Base-by-base conservation (phyloP, 2,329 filamentous ascomycete species). In the Fusarium piperis region DNA sequence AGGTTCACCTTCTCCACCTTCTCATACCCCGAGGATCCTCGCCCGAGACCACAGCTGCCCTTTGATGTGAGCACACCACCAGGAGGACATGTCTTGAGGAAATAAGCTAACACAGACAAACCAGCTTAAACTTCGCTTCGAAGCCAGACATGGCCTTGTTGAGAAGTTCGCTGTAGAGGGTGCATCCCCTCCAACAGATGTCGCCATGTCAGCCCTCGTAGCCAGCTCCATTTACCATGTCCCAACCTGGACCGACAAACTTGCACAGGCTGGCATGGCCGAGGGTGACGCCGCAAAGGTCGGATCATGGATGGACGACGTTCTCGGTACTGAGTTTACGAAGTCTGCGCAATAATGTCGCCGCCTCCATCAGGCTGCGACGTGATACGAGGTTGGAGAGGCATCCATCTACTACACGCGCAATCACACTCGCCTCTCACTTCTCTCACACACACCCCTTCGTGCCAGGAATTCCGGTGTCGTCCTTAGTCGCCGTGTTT, bases 1-100 rank as follows among this genome's bases (percentile, higher is more conserved):
- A 91, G 91, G 62, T 98, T 97, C 79, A 90, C 87, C 9, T 90
- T 95, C 73, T 90, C 89, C 4, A 90, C 88, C 4, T 83, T 88
- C 79, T 81, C 91, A 38, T 87, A 86, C 68, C 84, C 89, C 70
- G 84, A 89, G 44, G 85, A 92, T 81, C 83, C 88, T 62, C 82
- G 90, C 62, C 81, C 86, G 65, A 83, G 89, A 39, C 88, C 89
- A 1, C 74, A 79, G 0, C 67, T 88, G 13, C 87, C 88, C 1
- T 77, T 81, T 13, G 79, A 83, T 23, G 81, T 92, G 70, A 79
- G 81, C 72, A 12, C 13, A 39, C 38, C 3, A 32, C 16, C 36
- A 33, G 13, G 26, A 23, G 26, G 18, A 28, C 15, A 18, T 16
- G 44, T 38, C 12, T 32, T 61, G 33, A 35, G n/a, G 38, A 61